Conservation (phyloP, 169 alveolate species). For the Cryptosporidium muris region DNA sequence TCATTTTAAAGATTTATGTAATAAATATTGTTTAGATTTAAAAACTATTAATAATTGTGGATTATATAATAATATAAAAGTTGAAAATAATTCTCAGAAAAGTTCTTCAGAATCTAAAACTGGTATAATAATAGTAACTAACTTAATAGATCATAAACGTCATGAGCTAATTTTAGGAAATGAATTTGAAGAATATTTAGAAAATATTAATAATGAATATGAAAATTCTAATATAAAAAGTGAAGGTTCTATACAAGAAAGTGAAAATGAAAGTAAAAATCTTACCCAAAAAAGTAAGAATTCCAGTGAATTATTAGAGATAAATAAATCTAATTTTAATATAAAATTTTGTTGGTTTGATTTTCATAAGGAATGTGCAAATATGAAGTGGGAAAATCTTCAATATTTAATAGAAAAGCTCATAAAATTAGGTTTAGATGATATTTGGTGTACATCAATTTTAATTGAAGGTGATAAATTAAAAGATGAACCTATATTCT, state of each 20-base stretch:
- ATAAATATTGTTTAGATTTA: slow-evolving; percentile 37
- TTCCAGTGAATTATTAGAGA: slow-evolving; percentile 24
- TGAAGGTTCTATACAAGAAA: background rate
- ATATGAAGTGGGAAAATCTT: slow-evolving; percentile 88
- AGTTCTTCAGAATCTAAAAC: slow-evolving; percentile 42
- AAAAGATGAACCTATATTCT: slow-evolving; percentile 31
- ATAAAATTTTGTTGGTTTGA: slow-evolving; percentile 89
- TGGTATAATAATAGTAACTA: slow-evolving; percentile 81
- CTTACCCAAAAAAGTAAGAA: background rate
- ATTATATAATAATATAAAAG: background rate
- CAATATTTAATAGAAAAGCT: slow-evolving; percentile 75
- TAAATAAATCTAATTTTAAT: background rate
- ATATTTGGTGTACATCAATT: slow-evolving; percentile 36
- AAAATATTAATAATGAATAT: slow-evolving; percentile 46
- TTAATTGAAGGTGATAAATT: slow-evolving; percentile 6
- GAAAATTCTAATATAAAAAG: background rate
- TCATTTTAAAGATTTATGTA: slow-evolving; percentile 77
- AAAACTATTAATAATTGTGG: background rate
- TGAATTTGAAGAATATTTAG: slow-evolving; percentile 71
- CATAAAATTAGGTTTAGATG: slow-evolving; percentile 44
- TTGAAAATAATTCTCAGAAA: background rate
- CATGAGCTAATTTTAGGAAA: slow-evolving; percentile 77
- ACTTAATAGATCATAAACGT: slow-evolving; percentile 87
- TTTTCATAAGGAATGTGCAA: slow-evolving; percentile 89
- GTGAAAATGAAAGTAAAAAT: background rate